Evolutionary conservation across 139 green algal species (phyloP), one percentile per base, ranked within the genome.

Genomic region (Tetraselmis chui): DNA sequence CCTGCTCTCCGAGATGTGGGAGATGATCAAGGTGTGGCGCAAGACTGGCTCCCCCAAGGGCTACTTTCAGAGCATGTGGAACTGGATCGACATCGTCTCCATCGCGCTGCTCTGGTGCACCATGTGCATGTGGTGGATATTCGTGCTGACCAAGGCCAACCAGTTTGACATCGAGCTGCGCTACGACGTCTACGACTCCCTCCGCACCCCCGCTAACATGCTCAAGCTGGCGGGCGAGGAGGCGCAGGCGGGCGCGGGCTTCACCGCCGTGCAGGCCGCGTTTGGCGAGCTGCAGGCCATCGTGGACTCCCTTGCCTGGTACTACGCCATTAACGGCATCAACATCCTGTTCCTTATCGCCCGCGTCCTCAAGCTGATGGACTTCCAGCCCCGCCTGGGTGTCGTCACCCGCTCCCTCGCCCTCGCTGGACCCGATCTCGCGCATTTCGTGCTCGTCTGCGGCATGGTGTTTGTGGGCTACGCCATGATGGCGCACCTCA

Each of bases 371-470:
- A 94, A 94, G 86, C 90, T 91, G 58, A 96, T 97, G 93, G 89
- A 97, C 89, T 97, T 97, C 90, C 93, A 97, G 91, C 93, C 93
- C 0, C 88, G 93, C 2, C 86, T 95, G 59, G 93, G 92, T 23
- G 90, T 96, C 22, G 91, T 97, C 29, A 97, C 93, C 0, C 90
- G 91, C 32, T 94, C 93, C 1, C 86, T 97, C 45, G 88, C 88
- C 76, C 86, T 93, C 32, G 91, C 93, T 1, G 89, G 88, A 0
- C 88, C 91, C 32, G 93, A 97, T 80, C 89, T 97, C 26, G 83
- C 95, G 58, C 93, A 97, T 84, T 97, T 97, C 77, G 88, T 90
- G 59, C 86, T 96, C 28, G 91, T 97, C 28, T 91, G 87, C 1
- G 85, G 86, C 84, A 92, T 94, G 80, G 91, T 97, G 80, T 97